Evolutionary conservation across 108 stramenopile species (phyloP), one percentile per base, ranked within the genome.

Genomic region (Chaetoceros muelleri): DNA sequence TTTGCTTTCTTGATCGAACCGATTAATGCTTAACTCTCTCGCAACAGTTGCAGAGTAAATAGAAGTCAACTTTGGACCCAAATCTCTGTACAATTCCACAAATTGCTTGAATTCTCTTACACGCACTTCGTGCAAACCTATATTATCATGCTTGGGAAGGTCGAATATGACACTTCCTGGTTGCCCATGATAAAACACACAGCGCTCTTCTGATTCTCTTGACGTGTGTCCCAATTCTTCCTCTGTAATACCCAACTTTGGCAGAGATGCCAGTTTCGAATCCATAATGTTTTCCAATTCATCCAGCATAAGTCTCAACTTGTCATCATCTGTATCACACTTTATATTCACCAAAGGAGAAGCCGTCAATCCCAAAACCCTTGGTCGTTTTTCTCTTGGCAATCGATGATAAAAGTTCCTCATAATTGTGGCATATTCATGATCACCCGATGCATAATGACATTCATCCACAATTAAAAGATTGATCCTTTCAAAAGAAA

Each of bases 391-490:
- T 0, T 73, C 61, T 46, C 53, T 29, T 1, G 62, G 64, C 19
- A 74, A 20, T 1, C 64, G 20, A 55, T 76, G 78, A 48, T 83
- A 83, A 55, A 62, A 83, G 18, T 76, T 70, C 19, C 64, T 21
- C 68, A 83, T 66, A 21, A 83, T 64, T 16, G 62, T 52, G 3
- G 65, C 65, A 53, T 76, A 76, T 10, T 54, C 27, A 31, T 75
- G 77, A 47, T 71, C 66, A 2, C 77, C 67, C 3, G 58, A 54
- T 40, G 70, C 62, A 57, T 83, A 73, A 49, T 83, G 81, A 62
- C 81, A 83, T 44, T 83, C 81, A 57, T 83, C 81, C 46, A 83
- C 57, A 13, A 83, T 64, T 25, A 83, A 7, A 25, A 83, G 46
- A 53, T 67, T 67, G 27, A 79, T 61, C 52, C 62, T 54, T 18